Evolutionary conservation across 495 filamentous ascomycete genomes (phyloP), one percentile per base, ranked within the genome.

Genomic region (Hyaloscypha variabilis): DNA sequence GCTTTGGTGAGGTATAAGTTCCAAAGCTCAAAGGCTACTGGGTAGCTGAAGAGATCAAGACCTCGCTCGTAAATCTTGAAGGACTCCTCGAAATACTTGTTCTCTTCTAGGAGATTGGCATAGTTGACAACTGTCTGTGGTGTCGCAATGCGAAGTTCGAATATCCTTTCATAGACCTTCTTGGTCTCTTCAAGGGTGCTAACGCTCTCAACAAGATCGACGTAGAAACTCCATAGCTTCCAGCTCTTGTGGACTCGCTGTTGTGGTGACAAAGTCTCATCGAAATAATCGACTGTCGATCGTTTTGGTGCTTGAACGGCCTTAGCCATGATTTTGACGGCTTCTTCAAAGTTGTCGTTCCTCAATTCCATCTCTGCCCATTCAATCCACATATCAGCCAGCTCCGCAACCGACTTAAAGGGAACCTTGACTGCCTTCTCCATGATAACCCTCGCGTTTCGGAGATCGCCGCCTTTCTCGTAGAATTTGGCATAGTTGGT

Each of bases 201-300:
- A 21, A 97, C 93, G 77, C 92, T 95, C 75, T 99, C 95, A 13
- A 99, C 94, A 0, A 99, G 85, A 77, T 99, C 95, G 46, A 99
- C 94, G 71, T 99, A 99, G 83, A 98, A 99, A 81, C 91, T 95
- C 95, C 95, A 99, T 17, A 99, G 78, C 76, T 98, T 99, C 96
- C 96, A 99, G 74, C 92, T 96, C 83, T 98, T 99, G 78, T 99
- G 96, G 8, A 99, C 90, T 63, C 96, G 86, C 76, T 98, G 95
- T 74, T 98, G 96, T 11, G 96, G 94, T 6, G 92, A 91, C 8
- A 99, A 81, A 0, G 85, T 91, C 74, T 99, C 96, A 76, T 99
- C 95, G 70, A 97, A 99, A 75, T 97, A 99, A 77, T 99, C 96
- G 25, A 98, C 95, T 1, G 87, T 96, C 21, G 93, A 97, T 66